Percentiles rank a stretch among this genome's conserved stretches.
Evolutionary conservation across 78 protist species (phyloP).

Genomic region (Chrysochromulina parva): DNA sequence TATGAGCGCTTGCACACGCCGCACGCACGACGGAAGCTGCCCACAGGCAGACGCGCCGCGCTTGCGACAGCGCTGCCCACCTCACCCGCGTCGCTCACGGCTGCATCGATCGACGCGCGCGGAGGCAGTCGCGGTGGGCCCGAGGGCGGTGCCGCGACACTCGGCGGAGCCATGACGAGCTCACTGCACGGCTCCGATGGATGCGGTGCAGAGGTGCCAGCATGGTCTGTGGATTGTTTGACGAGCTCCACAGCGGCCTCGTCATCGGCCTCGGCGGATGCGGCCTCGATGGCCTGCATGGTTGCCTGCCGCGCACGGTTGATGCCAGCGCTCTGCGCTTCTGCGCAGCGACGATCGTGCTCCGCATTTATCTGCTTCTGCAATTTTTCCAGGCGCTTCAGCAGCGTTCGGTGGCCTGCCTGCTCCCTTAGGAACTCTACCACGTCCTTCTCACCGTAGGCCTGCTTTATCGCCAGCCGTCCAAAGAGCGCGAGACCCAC

Average conservation of each 20-base stretch:
- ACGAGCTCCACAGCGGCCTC: no score
- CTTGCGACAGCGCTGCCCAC: not conserved
- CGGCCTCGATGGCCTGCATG: no score
- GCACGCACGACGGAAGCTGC: not conserved
- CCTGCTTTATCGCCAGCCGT: not conserved
- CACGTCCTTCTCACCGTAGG: not conserved
- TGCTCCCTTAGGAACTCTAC: not conserved
- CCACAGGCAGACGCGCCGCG: not conserved
- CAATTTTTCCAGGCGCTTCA: not conserved
- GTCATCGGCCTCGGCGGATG: no score
- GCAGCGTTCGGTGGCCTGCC: not conserved
- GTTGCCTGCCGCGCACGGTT: not conserved
- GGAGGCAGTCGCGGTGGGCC: no score
- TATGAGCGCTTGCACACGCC: not conserved
- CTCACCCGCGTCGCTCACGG: not conserved
- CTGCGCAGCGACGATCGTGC: not conserved
- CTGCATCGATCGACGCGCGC: not conserved
- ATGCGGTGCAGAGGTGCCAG: not conserved
- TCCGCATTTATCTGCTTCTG: not conserved
- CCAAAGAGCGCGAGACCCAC: no score
- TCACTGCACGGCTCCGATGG: no score
- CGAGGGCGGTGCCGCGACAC: no score
- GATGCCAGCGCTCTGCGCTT: not conserved
- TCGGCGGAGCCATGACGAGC: no score
- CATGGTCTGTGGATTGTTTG: not conserved